Evolutionary conservation across 2,329 filamentous ascomycete species (phyloP).

Genomic region (Cercospora berteroae): DNA sequence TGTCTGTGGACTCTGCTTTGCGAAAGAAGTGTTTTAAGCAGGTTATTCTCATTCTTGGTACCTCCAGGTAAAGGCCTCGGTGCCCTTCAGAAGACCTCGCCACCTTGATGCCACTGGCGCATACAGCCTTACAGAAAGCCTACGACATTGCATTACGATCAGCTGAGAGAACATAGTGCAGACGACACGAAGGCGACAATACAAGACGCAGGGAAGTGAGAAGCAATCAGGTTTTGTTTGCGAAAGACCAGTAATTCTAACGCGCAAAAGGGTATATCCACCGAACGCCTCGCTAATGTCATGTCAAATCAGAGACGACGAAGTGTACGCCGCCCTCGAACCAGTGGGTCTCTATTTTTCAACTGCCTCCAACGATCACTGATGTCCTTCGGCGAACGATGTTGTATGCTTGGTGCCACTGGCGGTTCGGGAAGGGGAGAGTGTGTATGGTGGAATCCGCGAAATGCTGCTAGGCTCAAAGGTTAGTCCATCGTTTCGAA

Average conservation of each 20-base stretch:
- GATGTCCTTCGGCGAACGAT: background rate
- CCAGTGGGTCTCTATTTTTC: background rate
- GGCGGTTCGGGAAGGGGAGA: background rate
- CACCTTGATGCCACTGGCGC: background rate
- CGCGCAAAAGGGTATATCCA: background rate
- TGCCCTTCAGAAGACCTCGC: background rate
- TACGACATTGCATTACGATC: background rate
- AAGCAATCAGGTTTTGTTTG: background rate
- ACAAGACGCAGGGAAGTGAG: background rate
- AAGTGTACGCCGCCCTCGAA: background rate
- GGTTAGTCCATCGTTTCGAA: background rate
- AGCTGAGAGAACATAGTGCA: background rate
- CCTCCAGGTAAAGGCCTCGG: background rate
- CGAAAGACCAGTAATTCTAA: background rate
- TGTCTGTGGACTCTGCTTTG: background rate
- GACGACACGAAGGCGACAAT: background rate
- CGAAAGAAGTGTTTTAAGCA: background rate
- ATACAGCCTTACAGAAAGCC: background rate
- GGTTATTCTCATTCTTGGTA: background rate
- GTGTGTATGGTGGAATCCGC: background rate
- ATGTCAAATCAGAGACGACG: background rate
- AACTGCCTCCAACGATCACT: background rate
- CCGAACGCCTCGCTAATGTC: background rate
- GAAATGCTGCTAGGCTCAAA: background rate
- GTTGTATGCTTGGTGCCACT: background rate